Evolutionary conservation across 2,329 filamentous ascomycete genomes (phyloP).

Genomic region (Purpureocillium lavendulum): DNA sequence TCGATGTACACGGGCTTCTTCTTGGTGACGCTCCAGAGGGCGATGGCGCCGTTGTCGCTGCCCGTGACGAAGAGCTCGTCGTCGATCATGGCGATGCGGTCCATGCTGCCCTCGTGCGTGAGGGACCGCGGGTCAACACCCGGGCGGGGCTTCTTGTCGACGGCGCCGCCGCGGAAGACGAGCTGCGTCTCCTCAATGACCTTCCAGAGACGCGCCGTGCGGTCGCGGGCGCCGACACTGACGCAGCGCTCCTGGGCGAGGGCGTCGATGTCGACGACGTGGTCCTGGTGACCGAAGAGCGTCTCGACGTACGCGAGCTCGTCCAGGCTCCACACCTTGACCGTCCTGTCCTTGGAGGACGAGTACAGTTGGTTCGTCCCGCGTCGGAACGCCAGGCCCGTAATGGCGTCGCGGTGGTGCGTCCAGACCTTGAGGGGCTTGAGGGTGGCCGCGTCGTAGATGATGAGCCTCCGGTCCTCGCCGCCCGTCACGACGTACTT

Average conservation of each 20-base stretch:
- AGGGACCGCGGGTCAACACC: conserved; percentile 41
- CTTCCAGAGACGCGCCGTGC: conserved; percentile 91
- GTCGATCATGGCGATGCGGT: conserved; percentile 84
- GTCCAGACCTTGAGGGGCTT: conserved; percentile 74
- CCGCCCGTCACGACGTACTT: conserved; percentile 89
- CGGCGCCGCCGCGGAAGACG: conserved; percentile 81
- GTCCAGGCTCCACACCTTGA: conserved; percentile 92
- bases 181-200: conserved; percentile 92
- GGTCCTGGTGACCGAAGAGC: conserved; percentile 90
- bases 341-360: conserved; percentile 80
- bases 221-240: conserved; percentile 82
- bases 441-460: conserved; percentile 78
- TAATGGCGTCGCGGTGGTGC: conserved; percentile 87
- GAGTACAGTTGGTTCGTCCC: conserved; percentile 91
- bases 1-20: conserved; percentile 88
- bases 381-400: conserved; percentile 74
- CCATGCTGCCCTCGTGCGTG: conserved; percentile 77
- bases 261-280: conserved; percentile 75
- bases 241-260: conserved; percentile 82
- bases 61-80: conserved; percentile 87
- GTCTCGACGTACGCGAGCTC: conserved; percentile 93
- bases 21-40: conserved; percentile 82
- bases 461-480: conserved; percentile 72
- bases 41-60: conserved; percentile 80
- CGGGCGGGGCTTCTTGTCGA: conserved; percentile 40